Evolutionary conservation across 1,139 yeast species (phyloP).

Genomic region (Candida sanyaensis): DNA sequence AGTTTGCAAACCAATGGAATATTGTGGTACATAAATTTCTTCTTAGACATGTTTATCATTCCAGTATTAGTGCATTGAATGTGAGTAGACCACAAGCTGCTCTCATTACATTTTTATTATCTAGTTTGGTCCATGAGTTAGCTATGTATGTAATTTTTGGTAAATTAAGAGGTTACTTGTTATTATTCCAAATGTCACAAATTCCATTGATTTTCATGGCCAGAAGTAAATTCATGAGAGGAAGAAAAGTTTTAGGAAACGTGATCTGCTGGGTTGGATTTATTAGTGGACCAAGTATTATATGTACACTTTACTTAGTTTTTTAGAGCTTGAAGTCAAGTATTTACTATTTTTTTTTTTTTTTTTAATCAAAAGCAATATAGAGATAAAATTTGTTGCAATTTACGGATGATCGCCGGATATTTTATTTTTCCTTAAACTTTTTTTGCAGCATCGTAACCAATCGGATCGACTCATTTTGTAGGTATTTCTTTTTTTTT

Average conservation of each 20-base stretch:
- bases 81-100: slow-evolving; percentile 71
- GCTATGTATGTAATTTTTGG: slow-evolving; percentile 90
- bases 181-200: slow-evolving; percentile 82
- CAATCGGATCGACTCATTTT: background rate
- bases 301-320: slow-evolving; percentile 81
- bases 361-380: too few species aligned
- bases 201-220: slow-evolving; percentile 63
- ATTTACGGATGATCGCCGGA: too few species aligned
- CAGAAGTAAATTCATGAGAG: slow-evolving; percentile 51
- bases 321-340: slow-evolving; percentile 38
- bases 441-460: background rate
- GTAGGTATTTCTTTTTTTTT: background rate
- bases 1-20: slow-evolving; percentile 94
- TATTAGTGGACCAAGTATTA: slow-evolving; percentile 84
- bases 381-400: too few species aligned
- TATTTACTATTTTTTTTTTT: too few species aligned
- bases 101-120: slow-evolving; percentile 75
- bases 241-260: slow-evolving; percentile 68
- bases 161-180: slow-evolving; percentile 75
- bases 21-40: slow-evolving; percentile 91
- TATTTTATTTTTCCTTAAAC: too few species aligned
- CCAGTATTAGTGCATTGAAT: slow-evolving; percentile 76
- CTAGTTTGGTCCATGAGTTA: slow-evolving; percentile 84
- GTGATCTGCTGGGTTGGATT: slow-evolving; percentile 91
- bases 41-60: slow-evolving; percentile 90